Evolutionary conservation across 352 stramenopile species (phyloP), one percentile per base, ranked within the genome.

Genomic region (Phytopythium kandeliae): DNA sequence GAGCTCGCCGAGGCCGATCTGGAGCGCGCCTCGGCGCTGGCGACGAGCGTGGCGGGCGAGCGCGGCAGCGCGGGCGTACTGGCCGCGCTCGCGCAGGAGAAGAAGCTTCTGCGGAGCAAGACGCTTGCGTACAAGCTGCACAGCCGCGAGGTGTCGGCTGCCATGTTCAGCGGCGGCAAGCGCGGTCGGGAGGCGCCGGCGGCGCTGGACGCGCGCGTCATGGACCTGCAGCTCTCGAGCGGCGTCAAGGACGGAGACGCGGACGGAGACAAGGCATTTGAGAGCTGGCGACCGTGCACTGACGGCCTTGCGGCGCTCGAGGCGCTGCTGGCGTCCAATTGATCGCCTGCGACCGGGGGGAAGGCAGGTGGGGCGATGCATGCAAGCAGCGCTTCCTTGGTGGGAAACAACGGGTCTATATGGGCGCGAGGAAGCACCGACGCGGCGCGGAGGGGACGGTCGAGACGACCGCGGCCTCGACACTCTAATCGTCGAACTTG

Each of bases 401-500:
- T 16, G 19, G 38, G 10, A 19, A 43, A 45, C 38, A 17, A 30
- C 35, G n/a, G n/a, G 38, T 45, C 38, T 45, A 45, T 45, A 8
- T 31, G 37, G 37, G 37, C 5, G n/a, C 15, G 0, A 3, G 7
- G 37, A 9, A n/a, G n/a, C n/a, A n/a, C n/a, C n/a, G n/a, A n/a
- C n/a, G n/a, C n/a, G n/a, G n/a, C n/a, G n/a, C n/a, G n/a, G n/a
- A n/a, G n/a, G n/a, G n/a, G n/a, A n/a, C n/a, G n/a, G n/a, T n/a
- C n/a, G n/a, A n/a, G n/a, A n/a, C n/a, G n/a, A n/a, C n/a, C n/a
- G n/a, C n/a, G n/a, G n/a, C n/a, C n/a, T n/a, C n/a, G n/a, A n/a
- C n/a, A n/a, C n/a, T n/a, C 43, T 63, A 63, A 26, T 77, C 64
- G 10, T 95, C 82, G 58, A 97, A 98, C 78, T 97, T 97, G 76